Evolutionary conservation across 352 stramenopile genomes (phyloP), one percentile per base, ranked within the genome.

Genomic region (Phytophthora pini): DNA sequence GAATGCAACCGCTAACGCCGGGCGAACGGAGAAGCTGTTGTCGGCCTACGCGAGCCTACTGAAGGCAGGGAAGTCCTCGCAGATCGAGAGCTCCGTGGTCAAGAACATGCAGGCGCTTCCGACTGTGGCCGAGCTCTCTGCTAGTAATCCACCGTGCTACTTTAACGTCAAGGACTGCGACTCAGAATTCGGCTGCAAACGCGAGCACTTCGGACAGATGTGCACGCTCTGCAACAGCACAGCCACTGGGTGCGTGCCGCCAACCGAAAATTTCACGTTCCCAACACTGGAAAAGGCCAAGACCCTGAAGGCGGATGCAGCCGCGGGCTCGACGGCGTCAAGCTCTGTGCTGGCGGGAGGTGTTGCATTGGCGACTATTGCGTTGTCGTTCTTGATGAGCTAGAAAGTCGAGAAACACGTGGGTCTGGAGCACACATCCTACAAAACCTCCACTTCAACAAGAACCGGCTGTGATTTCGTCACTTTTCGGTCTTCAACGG

Each of bases 131-230:
- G 51, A 74, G 17, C 77, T 94, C 36, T 68, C 70, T 1, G 61
- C 56, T 1, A 56, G 56, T 11, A 93, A 94, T 56, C 84, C 82
- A 2, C 52, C 71, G 58, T 93, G 84, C 63, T 94, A 90, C 61
- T 45, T 76, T 36, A 94, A 90, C 55, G 63, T 84, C 17, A 75
- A 79, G 32, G 60, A 54, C 44, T 93, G 84, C 47, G 72, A 68
- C n/a, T 76, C 74, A 8, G 17, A 59, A 26, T 72, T 76, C 48
- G 83, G 85, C 49, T 94, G 85, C 70, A 88, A 85, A 49, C 83
- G 83, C 26, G 56, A 74, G 4, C 65, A 81, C 24, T 90, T 77
- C 59, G 72, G 76, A 43, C 83, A 92, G 49, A 69, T 89, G 48
- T 94, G 83, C 47, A 72, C 67, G 7, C 60, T 78, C 45, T 94